These are phyloP conservation scores for Exophiala oligosperma DNA, from an alignment of 2,329 filamentous ascomycete species.

Conservation along the genomic window DNA sequence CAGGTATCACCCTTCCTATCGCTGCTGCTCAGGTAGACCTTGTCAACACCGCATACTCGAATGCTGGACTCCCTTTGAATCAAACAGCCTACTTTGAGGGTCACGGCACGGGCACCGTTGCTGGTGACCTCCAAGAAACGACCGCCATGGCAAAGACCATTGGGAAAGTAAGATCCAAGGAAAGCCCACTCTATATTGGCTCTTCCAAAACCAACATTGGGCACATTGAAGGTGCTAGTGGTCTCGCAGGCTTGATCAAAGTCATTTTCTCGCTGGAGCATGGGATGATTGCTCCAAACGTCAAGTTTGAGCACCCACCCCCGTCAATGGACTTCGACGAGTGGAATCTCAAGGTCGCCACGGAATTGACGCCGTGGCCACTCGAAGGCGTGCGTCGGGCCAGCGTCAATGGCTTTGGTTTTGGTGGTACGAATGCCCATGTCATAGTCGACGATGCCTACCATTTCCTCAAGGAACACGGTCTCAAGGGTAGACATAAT, in stretches of 20 bases:
- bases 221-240: conserved; percentile 17
- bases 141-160: conserved; percentile 5
- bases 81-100: conserved; percentile 30
- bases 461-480: conserved; percentile 8
- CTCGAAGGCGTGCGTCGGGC: conserved; percentile 7
- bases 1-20: conserved; percentile 12
- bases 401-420: conserved; percentile 26
- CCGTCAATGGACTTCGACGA: conserved; percentile 22
- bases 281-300: conserved; percentile 35
- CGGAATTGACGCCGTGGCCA: conserved; percentile 15
- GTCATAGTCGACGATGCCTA: conserved; percentile 22
- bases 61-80: conserved; percentile 45
- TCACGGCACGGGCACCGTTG: conserved; percentile 43
- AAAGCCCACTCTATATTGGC: conserved; percentile 7
- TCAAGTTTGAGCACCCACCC: conserved; percentile 43
- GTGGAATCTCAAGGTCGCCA: conserved; percentile 7
- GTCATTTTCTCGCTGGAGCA: conserved; percentile 11
- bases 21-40: conserved; percentile 29
- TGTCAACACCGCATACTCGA: conserved; percentile 41
- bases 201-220: conserved; percentile 14
- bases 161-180: background rate
- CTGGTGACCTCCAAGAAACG: conserved; percentile 29
- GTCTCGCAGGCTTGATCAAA: conserved; percentile 20
- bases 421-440: conserved; percentile 26
- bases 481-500: conserved; percentile 8